These are phyloP conservation scores for Cystobasidiaceae sp. DNA, from an alignment of 1,284 basidiomycete species.

Conservation along the genomic window DNA sequence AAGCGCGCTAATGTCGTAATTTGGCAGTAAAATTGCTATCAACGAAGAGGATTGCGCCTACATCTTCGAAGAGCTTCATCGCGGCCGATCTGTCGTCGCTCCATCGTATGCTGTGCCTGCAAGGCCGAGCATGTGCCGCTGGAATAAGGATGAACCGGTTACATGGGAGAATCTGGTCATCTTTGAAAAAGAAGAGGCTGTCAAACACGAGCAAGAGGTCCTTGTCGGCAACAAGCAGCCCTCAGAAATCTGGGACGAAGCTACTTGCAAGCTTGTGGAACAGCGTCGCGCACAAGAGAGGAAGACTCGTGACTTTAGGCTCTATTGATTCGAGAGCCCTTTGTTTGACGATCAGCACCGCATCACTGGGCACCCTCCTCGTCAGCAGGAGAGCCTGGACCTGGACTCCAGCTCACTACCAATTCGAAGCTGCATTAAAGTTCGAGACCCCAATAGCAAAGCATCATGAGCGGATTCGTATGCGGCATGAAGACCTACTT, in stretches of 20 bases:
- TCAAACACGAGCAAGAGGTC: slow-evolving; percentile 44
- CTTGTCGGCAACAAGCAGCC: slow-evolving; percentile 36
- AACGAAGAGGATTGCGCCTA: slow-evolving; percentile 73
- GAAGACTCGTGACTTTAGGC: slow-evolving; percentile 28
- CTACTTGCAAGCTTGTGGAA: slow-evolving; percentile 37
- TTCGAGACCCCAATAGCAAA: no score
- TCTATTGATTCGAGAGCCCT: slow-evolving; percentile 14
- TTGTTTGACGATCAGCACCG: no score
- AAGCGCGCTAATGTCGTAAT: background rate
- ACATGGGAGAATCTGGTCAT: slow-evolving; percentile 72
- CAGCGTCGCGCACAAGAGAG: slow-evolving; percentile 36
- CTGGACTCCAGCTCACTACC: no score
- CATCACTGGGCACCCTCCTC: no score
- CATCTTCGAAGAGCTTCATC: slow-evolving; percentile 79
- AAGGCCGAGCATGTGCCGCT: slow-evolving; percentile 67
- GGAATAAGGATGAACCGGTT: slow-evolving; percentile 64
- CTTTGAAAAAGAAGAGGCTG: slow-evolving; percentile 67
- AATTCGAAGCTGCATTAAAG: no score
- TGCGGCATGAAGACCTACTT: no score
- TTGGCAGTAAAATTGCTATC: slow-evolving; percentile 57
- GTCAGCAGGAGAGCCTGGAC: no score
- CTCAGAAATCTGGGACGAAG: slow-evolving; percentile 38
- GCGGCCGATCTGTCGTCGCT: slow-evolving; percentile 65
- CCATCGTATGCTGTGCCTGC: slow-evolving; percentile 68
- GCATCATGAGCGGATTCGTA: no score